These are phyloP conservation scores for Anastatica hierochuntica DNA, from an alignment of 345 rosid species.

Conservation along the genomic window DNA sequence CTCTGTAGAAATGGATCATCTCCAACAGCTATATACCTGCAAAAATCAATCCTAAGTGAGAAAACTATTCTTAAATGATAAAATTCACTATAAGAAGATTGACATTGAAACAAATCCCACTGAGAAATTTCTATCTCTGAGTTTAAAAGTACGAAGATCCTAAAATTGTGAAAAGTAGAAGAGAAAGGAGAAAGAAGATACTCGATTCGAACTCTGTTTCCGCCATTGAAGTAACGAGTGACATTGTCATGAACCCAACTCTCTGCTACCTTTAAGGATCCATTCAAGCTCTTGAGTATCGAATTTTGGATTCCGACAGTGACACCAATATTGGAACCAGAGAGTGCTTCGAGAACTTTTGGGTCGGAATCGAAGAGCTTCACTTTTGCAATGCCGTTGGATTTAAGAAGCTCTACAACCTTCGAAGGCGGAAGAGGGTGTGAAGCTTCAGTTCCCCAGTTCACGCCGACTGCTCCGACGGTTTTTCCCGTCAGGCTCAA, in stretches of 20 bases:
- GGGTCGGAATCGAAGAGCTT: constrained; percentile 83
- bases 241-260: constrained; percentile 96
- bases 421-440: constrained; percentile 73
- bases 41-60: constrained; percentile 18
- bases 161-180: background rate
- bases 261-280: constrained; percentile 59
- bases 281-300: constrained; percentile 56
- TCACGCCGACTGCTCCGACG: constrained; percentile 47
- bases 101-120: background rate
- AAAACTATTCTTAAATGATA: background rate
- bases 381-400: constrained; percentile 63
- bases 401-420: constrained; percentile 76
- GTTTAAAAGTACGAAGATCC: background rate
- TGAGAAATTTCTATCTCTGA: background rate
- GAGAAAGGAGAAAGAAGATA: constrained; percentile 26
- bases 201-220: constrained; percentile 55
- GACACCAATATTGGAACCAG: constrained; percentile 60
- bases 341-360: constrained; percentile 53
- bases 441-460: constrained; percentile 75
- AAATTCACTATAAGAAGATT: background rate
- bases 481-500: background rate
- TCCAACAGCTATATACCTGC: constrained; percentile 75
- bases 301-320: constrained; percentile 61
- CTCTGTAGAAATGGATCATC: constrained; percentile 71
- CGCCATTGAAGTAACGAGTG: constrained; percentile 65